Evolutionary conservation across 352 stramenopile species (phyloP).

Genomic region (Plasmopara viticola): DNA sequence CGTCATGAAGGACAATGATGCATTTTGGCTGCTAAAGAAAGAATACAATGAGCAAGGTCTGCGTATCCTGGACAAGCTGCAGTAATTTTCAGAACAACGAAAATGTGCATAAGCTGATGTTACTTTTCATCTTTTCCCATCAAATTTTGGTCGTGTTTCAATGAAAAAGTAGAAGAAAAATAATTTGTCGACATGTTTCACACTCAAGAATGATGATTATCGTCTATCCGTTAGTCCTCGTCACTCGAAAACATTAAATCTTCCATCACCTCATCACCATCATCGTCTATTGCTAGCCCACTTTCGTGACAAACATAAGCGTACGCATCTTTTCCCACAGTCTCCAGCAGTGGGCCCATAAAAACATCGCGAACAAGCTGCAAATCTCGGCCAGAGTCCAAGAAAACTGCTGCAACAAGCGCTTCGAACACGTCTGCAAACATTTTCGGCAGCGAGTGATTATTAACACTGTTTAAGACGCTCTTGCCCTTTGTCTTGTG

Average conservation of each 20-base stretch:
- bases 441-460: slow-evolving; percentile 67
- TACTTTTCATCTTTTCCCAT: background rate
- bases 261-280: slow-evolving; percentile 38
- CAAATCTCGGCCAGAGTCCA: slow-evolving; percentile 70
- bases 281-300: slow-evolving; percentile 37
- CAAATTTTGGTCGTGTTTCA: background rate
- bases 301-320: slow-evolving; percentile 72
- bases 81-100: slow-evolving; percentile 18
- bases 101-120: background rate
- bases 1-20: slow-evolving; percentile 91
- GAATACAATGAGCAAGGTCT: slow-evolving; percentile 94
- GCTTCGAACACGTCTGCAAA: slow-evolving; percentile 86
- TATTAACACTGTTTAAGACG: slow-evolving; percentile 15
- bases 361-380: slow-evolving; percentile 76
- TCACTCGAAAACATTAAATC: slow-evolving; percentile 39
- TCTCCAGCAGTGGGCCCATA: slow-evolving; percentile 64
- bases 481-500: slow-evolving; percentile 13
- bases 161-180: background rate
- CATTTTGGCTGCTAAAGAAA: slow-evolving; percentile 93
- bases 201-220: background rate
- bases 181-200: too few species aligned
- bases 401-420: slow-evolving; percentile 79
- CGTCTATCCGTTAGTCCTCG: slow-evolving; percentile 19
- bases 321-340: slow-evolving; percentile 62
- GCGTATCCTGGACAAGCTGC: slow-evolving; percentile 76